Conservation (phyloP, 2,329 filamentous ascomycete genomes). For the Apiospora saccharicola region DNA sequence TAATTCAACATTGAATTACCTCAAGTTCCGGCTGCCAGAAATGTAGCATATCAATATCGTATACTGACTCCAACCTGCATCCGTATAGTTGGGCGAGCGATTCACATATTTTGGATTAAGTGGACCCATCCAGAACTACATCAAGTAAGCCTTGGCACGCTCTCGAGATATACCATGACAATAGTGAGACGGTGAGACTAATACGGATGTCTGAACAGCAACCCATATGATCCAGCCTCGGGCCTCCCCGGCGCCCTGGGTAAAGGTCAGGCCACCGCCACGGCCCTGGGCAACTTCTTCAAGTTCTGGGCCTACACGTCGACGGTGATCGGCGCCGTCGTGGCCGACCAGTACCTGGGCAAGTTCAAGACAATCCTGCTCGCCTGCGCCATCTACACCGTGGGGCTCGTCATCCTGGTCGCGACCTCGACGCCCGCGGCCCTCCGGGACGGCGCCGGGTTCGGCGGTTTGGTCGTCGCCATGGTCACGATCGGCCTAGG, state of each 20-base stretch:
- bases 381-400: constrained; percentile 64
- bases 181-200: neutral
- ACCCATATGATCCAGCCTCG: constrained; percentile 38
- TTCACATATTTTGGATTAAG: constrained; percentile 70
- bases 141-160: constrained; percentile 49
- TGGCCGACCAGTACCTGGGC: constrained; percentile 64
- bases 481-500: constrained; percentile 71
- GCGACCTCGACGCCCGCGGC: constrained; percentile 53
- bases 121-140: constrained; percentile 64
- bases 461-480: constrained; percentile 60
- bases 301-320: constrained; percentile 43
- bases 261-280: constrained; percentile 62
- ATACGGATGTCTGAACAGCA: neutral
- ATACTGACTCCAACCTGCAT: neutral
- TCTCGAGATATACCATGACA: neutral
- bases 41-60: no score
- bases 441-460: constrained; percentile 48
- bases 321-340: constrained; percentile 52
- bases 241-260: constrained; percentile 59
- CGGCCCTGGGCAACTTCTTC: constrained; percentile 69
- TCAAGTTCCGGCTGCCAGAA: no score
- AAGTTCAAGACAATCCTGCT: constrained; percentile 68
- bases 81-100: constrained; percentile 59
- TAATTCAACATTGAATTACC: no score
- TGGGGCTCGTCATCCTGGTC: constrained; percentile 63